Conservation (phyloP, 2,329 filamentous ascomycete genomes). For the Cladosporium colombiae region DNA sequence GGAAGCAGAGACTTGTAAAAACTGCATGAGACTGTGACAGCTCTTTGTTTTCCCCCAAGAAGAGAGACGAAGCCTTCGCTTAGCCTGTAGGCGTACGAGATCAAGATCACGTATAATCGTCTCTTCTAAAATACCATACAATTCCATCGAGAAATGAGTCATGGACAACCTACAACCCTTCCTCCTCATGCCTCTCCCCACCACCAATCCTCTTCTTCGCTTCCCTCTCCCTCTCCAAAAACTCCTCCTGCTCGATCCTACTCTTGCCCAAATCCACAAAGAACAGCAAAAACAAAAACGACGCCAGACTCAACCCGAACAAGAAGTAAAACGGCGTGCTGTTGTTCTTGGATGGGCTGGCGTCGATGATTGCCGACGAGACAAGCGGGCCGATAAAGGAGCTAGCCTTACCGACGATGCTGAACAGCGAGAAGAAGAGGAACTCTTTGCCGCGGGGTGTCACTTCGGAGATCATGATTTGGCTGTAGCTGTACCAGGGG, state of each 20-base stretch:
- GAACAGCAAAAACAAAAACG: conserved; percentile 54
- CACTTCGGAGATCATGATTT: conserved; percentile 71
- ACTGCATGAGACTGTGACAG: background rate
- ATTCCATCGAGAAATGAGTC: background rate
- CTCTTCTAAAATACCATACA: background rate
- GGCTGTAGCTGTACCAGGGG: conserved; percentile 70
- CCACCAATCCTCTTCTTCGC: conserved; percentile 28
- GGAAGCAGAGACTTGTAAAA: background rate
- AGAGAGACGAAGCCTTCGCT: background rate
- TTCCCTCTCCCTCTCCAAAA: conserved; percentile 44
- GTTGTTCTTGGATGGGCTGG: conserved; percentile 57
- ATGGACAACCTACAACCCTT: background rate
- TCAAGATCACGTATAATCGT: background rate
- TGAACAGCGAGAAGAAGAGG: conserved; percentile 69
- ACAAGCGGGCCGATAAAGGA: conserved; percentile 69
- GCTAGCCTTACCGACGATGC: conserved; percentile 67
- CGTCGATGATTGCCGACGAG: conserved; percentile 69
- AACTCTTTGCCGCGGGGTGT: conserved; percentile 69
- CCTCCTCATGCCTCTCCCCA: background rate
- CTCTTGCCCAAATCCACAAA: conserved; percentile 65
- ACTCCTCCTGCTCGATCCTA: conserved; percentile 58
- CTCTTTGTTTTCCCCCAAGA: background rate
- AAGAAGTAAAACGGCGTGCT: conserved; percentile 68
- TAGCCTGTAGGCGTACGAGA: background rate
- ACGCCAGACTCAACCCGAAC: conserved; percentile 59